These are phyloP conservation scores for Cutaneotrichosporon curvatum DNA, from an alignment of 1,284 basidiomycete species.

Conservation along the genomic window DNA sequence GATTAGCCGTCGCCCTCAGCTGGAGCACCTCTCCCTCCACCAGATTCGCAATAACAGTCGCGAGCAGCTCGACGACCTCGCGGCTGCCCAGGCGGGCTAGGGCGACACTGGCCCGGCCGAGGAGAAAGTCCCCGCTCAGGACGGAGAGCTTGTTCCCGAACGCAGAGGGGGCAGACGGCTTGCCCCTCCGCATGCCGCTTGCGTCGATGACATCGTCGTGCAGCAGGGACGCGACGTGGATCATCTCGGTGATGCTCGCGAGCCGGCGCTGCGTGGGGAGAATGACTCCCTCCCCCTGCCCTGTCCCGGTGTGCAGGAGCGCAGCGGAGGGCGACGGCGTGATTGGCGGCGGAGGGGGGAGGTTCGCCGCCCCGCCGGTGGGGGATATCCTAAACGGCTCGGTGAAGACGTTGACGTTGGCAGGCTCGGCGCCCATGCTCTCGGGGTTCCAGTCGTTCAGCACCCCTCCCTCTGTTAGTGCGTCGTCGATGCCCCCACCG, in stretches of 20 bases:
- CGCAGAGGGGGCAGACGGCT: slow-evolving; percentile 72
- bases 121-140: slow-evolving; percentile 89
- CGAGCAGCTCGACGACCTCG: slow-evolving; percentile 89
- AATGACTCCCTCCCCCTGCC: no score
- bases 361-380: not conserved
- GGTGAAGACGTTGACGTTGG: slow-evolving; percentile 30
- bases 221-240: slow-evolving; percentile 90
- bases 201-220: slow-evolving; percentile 94
- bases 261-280: slow-evolving; percentile 86
- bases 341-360: not conserved
- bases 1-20: slow-evolving; percentile 52
- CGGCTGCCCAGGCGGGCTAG: slow-evolving; percentile 75
- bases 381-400: slow-evolving; percentile 35
- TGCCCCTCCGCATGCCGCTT: slow-evolving; percentile 71
- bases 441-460: slow-evolving; percentile 48
- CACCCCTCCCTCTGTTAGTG: slow-evolving; percentile 42
- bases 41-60: slow-evolving; percentile 86
- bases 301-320: slow-evolving; percentile 7
- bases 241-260: slow-evolving; percentile 97
- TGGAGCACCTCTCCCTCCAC: slow-evolving; percentile 96
- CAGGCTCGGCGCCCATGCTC: slow-evolving; percentile 34
- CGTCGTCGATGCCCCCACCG: slow-evolving; percentile 37
- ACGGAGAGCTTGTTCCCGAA: slow-evolving; percentile 96
- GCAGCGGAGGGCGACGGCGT: slow-evolving; percentile 14
- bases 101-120: slow-evolving; percentile 83